A percentile compares a stretch with the other conserved stretches of the same genome.
These are phyloP conservation scores for Trichoderma sp. DNA, from an alignment of 2,329 filamentous ascomycete genomes.

Conservation along the genomic window DNA sequence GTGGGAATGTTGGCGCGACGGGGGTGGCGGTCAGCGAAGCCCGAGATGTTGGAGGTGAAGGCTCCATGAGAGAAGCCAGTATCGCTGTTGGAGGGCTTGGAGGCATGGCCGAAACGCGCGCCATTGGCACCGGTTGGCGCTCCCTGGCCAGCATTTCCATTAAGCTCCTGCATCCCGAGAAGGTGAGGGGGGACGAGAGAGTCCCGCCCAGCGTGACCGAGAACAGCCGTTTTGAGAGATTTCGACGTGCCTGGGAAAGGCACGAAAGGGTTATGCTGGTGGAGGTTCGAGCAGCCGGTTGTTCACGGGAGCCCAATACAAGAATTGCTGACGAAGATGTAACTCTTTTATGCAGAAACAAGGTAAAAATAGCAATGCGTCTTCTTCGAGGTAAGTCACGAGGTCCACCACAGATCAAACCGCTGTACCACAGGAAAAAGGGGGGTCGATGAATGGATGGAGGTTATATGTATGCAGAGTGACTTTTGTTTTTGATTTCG, in stretches of 20 bases:
- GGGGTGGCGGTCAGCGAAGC: conserved; percentile 83
- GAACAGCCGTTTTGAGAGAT: conserved; percentile 75
- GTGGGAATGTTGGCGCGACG: conserved; percentile 83
- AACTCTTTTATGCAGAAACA: background rate
- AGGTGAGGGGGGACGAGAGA: conserved; percentile 81
- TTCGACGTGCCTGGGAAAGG: conserved; percentile 54
- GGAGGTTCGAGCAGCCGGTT: background rate
- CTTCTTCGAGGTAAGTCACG: conserved; percentile 1
- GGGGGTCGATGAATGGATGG: background rate
- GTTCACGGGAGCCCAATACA: background rate
- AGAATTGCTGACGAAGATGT: background rate
- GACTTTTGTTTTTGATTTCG: background rate
- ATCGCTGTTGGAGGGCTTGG: conserved; percentile 79
- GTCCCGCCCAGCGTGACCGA: conserved; percentile 77
- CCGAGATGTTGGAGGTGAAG: conserved; percentile 80
- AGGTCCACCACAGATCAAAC: background rate
- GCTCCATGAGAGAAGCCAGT: conserved; percentile 92
- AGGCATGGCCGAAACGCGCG: conserved; percentile 69
- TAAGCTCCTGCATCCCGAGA: conserved; percentile 88
- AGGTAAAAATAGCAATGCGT: background rate
- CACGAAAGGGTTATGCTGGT: conserved; percentile 38
- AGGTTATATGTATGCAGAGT: conserved; percentile 21
- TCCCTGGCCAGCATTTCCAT: conserved; percentile 54
- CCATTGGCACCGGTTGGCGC: conserved; percentile 45
- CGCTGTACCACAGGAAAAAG: background rate